Base-by-base conservation (phyloP, 2,329 filamentous ascomycete species). In the Epichloe bromicola region DNA sequence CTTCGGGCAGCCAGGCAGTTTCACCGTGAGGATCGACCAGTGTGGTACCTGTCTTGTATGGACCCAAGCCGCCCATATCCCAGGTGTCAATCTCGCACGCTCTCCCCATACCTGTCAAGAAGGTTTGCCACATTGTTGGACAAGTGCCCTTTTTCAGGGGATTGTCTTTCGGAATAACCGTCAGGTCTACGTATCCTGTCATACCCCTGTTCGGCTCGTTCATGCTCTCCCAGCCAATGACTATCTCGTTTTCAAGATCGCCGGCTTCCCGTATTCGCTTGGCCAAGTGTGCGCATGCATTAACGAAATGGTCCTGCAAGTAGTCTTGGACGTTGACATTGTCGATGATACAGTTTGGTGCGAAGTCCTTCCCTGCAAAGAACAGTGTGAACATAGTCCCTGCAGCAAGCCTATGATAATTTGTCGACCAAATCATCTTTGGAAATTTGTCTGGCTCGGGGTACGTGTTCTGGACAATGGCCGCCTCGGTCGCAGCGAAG, bases 351-450 rank as follows among this genome's bases (percentile, higher is more conserved):
- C 91, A 95, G 62, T 95, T 96, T 3, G 94, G 94, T 1, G 93
- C 88, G 71, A 96, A 97, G 60, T 94, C 88, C 56, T 75, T 81
- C 37, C 93, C 93, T 8, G 78, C 90, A 65, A 94, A 98, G 71
- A 95, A 98, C 48, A 97, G 71, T 0, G 91, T 95, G 65, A 96
- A 97, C 58, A 97, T 88, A 44, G 88, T 90, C 57, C 90, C 88
- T 47, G 85, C 86, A 3, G 85, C 90, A 47, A 97, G 74, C 23
- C 93, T 80, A 55, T 82, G 86, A 67, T 98, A 98, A 65, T 98
- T 98, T 48, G 94, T 97, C 15, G 91, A 89, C 93, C 93, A 98
- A 52, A 97, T 91, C 94, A 98, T 98, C 71, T 96, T 97, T 23
- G 93, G 93, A 58, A 91, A 98, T 1, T 83, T 77, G 26, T 83